Conservation (phyloP, 192 early-diverging fungal species). For the Phycomyces blakesleeanus region DNA sequence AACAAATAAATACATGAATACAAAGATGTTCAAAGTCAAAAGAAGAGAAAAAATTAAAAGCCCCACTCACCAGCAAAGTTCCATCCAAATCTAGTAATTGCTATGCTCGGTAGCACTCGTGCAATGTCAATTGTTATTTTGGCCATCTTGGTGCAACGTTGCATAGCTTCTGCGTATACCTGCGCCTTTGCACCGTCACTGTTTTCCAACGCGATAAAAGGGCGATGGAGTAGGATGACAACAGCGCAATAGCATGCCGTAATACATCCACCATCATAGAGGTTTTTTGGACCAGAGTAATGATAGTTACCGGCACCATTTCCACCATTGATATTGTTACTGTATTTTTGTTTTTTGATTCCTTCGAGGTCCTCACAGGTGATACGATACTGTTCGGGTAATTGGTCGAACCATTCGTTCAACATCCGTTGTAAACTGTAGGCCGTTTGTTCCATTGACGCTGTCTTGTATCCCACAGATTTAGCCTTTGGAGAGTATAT, state of each 20-base stretch:
- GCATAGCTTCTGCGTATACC: not conserved
- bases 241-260: conserved; percentile 33
- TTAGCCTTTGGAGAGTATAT: conserved; percentile 35
- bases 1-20: too few relatives aligned
- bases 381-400: conserved; percentile 18
- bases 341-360: not conserved
- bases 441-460: conserved; percentile 18
- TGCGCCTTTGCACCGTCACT: not conserved
- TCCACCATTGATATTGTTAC: too few relatives aligned
- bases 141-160: conserved; percentile 16
- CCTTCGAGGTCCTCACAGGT: conserved; percentile 7
- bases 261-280: conserved; percentile 17
- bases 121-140: conserved; percentile 25
- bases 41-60: not conserved
- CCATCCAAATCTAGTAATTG: conserved; percentile 22
- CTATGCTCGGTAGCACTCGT: not conserved
- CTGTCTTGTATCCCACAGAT: conserved; percentile 14
- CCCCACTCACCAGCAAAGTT: conserved; percentile 22
- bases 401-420: conserved; percentile 23
- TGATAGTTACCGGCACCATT: too few relatives aligned
- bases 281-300: not conserved
- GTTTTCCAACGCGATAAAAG: conserved; percentile 26
- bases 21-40: conserved; percentile 7
- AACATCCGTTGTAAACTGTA: conserved; percentile 25
- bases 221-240: conserved; percentile 28